Evolutionary conservation across 371 early-diverging fungal species (phyloP).

Genomic region (Lichtheimia corymbifera): DNA sequence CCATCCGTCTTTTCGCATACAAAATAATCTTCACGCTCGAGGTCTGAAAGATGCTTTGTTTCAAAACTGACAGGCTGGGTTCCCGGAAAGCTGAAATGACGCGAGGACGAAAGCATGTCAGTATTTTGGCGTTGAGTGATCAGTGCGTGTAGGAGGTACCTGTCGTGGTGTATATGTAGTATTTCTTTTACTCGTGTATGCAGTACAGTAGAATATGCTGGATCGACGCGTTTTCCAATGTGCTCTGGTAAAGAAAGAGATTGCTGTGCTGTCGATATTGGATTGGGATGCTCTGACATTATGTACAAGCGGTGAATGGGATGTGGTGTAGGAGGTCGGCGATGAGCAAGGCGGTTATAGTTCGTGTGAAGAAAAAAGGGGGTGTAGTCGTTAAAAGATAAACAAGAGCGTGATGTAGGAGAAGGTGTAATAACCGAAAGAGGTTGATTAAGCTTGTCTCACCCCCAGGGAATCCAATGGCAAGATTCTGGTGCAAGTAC

Average conservation of each 20-base stretch:
- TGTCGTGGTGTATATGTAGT: constrained; percentile 35
- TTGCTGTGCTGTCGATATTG: constrained; percentile 2
- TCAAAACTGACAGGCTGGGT: constrained; percentile 86
- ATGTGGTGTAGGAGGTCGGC: no score
- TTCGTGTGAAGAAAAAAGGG: no score
- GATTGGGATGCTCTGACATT: constrained; percentile 2
- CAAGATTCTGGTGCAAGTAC: no score
- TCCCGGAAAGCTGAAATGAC: constrained; percentile 78
- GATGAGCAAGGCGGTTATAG: no score
- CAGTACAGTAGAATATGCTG: constrained; percentile 43
- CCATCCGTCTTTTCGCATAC: constrained; percentile 93
- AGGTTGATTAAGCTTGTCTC: no score
- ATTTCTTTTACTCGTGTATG: constrained; percentile 45
- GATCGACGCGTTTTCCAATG: constrained; percentile 56
- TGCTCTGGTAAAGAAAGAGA: constrained; percentile 26
- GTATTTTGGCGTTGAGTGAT: background rate
- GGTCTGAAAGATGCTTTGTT: constrained; percentile 58
- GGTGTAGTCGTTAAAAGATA: no score
- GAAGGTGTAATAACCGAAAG: no score
- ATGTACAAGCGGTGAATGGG: background rate
- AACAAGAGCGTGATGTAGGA: no score
- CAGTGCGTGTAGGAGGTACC: constrained; percentile 20
- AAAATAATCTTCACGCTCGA: constrained; percentile 83
- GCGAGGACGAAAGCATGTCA: background rate
- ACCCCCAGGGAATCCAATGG: no score